A percentile compares a stretch with the other conserved stretches of the same genome.
These are phyloP conservation scores for Deinandra increscens DNA, from an alignment of 129 eudicot species.

Conservation along the genomic window DNA sequence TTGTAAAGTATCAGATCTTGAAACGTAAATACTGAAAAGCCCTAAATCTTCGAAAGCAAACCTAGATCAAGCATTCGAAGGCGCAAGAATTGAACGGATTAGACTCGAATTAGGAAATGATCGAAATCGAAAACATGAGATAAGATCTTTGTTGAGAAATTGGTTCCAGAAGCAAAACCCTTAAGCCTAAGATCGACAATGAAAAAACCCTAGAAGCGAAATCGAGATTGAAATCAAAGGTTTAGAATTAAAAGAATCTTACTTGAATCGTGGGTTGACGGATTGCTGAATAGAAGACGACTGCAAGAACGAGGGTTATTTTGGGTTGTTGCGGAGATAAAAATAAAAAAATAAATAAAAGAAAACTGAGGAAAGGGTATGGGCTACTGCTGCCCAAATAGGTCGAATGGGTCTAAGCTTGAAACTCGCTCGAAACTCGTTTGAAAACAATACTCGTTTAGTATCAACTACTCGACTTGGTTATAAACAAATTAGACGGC, in stretches of 20 bases:
- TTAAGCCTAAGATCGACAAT: constrained; percentile 13
- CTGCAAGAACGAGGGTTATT: constrained; percentile 24
- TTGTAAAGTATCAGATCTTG: constrained; percentile 18
- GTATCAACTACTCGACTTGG: too few species aligned
- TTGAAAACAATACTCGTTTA: too few species aligned
- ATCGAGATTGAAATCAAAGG: neutral
- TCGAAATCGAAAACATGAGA: neutral
- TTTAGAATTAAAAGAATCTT: constrained; percentile 6
- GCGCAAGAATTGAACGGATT: neutral
- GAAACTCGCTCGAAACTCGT: too few species aligned
- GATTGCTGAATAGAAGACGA: constrained; percentile 24
- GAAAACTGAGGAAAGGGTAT: neutral
- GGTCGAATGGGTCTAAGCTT: too few species aligned
- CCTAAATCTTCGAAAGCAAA: constrained; percentile 12
- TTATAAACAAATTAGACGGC: too few species aligned
- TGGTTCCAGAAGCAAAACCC: constrained; percentile 23
- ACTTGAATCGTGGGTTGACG: constrained; percentile 34
- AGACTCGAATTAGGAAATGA: neutral
- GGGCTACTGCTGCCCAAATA: too few species aligned
- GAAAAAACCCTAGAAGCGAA: neutral
- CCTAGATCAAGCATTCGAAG: constrained; percentile 18
- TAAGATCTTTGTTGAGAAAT: neutral
- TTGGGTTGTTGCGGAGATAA: constrained; percentile 7
- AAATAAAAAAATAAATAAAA: too few species aligned
- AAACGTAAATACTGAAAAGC: constrained; percentile 17